Evolutionary conservation across 805 yeast species (phyloP), one percentile per base, ranked within the genome.

Genomic region (Citeromyces nyonsensis): DNA sequence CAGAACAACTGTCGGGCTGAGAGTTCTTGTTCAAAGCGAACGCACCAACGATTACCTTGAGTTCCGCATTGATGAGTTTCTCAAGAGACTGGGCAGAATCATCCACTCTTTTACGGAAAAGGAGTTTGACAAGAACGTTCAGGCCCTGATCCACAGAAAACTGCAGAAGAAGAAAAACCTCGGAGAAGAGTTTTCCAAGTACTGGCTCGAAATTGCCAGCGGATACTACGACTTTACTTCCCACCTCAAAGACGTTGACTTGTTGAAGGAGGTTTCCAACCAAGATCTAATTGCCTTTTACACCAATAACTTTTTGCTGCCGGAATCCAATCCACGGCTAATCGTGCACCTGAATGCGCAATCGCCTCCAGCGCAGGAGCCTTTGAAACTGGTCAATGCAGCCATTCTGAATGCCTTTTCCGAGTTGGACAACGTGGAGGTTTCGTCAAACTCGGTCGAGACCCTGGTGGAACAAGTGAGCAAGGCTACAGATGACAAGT

Each of bases 1-100:
- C 3, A 68, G 93, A 47, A 76, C 91, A 14, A 68, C 78, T 5
- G 63, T 70, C 48, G 86, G 88, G 10, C 66, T 73, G 41, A 64
- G 91, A 44, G 54, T 91, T 10, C 57, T 86, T 41, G 66, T 86
- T 32, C 98, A 88, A 56, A 76, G 91, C 37, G 96, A 84, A 50
- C 71, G 78, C 48, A 55, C 82, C 2, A 63, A 91, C 3, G 68
- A 65, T 10, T 86, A 74, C 50, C 61, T 91, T 38, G 83, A 82
- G 47, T 66, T 66, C 40, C 67, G 98, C 52, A 78, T 91, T 35
- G 77, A 69, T 25, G 65, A 66, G 34, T 84, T 83, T 47, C 56
- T 85, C 34, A 51, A 51, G 11, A 41, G 45, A 13, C 66, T 76
- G 42, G 63, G 65, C 6, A 46, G 49, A 10, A 51, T 61, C 15